Evolutionary conservation across 2,329 filamentous ascomycete genomes (phyloP), one percentile per base, ranked within the genome.

Genomic region (Aspergillus cejpii): DNA sequence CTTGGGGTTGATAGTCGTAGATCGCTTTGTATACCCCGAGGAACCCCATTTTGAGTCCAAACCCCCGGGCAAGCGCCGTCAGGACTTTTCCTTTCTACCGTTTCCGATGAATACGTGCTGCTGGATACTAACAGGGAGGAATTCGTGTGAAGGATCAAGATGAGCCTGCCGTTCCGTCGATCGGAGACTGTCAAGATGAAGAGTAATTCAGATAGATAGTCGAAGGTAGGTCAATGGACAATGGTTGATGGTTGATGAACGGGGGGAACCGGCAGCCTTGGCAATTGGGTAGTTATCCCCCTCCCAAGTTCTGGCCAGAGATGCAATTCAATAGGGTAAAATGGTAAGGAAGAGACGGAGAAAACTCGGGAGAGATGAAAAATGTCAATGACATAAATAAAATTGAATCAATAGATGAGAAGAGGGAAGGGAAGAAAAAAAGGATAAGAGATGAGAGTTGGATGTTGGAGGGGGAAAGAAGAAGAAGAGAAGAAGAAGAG

Each of bases 1-100:
- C 83, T 68, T 94, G 88, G 51, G 91, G 88, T 64, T 78, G 76
- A 74, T 97, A 97, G 73, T 95, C 89, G 75, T 94, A 97, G 61
- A 95, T 63, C 61, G 90, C 91, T 65, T 81, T 85, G 74, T 87
- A 95, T 55, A 97, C 82, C 59, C 88, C 90, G 61, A 94, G 72
- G 74, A 97, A 97, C 54, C 85, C 88, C 90, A 96, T 96, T 44
- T 48, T 64, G 53, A 44, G 43, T 33, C 31, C 36, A 39, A 39
- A 21, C 34, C 26, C 27, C 26, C 40, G 17, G 33, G 21, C 17
- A 15, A 34, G 31, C 31, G 31, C 31, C 31, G 31, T 34, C 31
- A 34, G 31, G 15, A 34, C 17, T 14, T 10, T 3, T 31, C 3
- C 11, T 19, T 37, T 26, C n/a, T 15, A 38, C 39, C 24, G 33